Evolutionary conservation across 257 asterid species (phyloP), one percentile per base, ranked within the genome.

Genomic region (Linderniella brevidens): DNA sequence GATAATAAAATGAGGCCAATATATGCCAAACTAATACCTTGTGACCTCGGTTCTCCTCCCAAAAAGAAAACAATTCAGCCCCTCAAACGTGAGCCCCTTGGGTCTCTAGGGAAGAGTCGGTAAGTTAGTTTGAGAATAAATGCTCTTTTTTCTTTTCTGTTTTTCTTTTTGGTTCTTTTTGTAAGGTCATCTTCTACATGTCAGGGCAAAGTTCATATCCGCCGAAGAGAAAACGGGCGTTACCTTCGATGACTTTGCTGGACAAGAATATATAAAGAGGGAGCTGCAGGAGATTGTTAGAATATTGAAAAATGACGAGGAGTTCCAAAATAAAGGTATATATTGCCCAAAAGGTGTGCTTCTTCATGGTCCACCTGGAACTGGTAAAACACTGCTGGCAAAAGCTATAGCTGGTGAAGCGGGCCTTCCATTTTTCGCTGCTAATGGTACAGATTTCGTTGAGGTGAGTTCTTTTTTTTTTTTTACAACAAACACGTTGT

Each of bases 331-430:
- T 56, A 84, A 79, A 70, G 98, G 98, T 41, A 88, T 88, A 58
- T 88, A 88, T 60, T 88, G 98, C 73, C 98, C 98, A 41, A 88
- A 81, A 74, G 98, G 98, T 39, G 98, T 88, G 68, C 98, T 88
- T 32, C 93, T 88, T 46, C 92, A 88, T 64, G 98, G 98, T 47
- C 98, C 98, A 60, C 98, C 98, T 51, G 98, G 98, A 55, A 88
- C 98, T 66, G 98, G 98, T 61, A 88, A 88, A 80, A 88, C 98
- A 54, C 96, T 88, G 71, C 78, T 88, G 37, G 98, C 98, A 50
- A 88, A 84, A 74, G 98, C 98, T 53, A 88, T 88, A 61, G 98
- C 98, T 67, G 98, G 98, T 41, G 98, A 88, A 72, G 98, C 98
- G 35, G 98, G 98, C 10, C 92, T 88, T 63, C 98, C 98, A 15